phyloP scores from a whole-genome alignment of 345 rosid genomes.

The Syzygium oleosum region DNA sequence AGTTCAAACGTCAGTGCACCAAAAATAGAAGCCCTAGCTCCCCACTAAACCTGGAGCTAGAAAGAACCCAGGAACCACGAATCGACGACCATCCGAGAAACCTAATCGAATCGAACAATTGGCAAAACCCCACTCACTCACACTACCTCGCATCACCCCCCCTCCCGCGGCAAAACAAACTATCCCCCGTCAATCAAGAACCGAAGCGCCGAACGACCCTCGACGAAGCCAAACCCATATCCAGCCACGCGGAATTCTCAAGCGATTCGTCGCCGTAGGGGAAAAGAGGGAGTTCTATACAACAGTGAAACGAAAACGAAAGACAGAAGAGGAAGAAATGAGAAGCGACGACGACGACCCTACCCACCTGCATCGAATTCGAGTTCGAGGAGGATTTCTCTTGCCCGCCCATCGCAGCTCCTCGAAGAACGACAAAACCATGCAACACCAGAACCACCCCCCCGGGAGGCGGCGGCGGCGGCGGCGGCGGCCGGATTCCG shows the following conservation, averaged over 20 bases:
- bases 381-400: constrained; percentile 70
- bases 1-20: neutral
- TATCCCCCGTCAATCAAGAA: neutral
- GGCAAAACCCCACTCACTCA: neutral
- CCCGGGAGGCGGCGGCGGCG: neutral
- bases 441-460: neutral
- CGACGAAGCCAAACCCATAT: neutral
- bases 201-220: neutral
- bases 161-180: neutral
- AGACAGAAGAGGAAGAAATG: neutral
- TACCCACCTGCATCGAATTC: constrained; percentile 82
- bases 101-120: neutral
- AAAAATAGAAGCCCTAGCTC: neutral
- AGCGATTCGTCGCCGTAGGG: neutral
- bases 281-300: neutral
- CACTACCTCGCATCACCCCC: neutral
- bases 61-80: neutral
- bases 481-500: neutral
- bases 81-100: neutral
- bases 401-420: constrained; percentile 67
- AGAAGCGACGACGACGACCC: neutral
- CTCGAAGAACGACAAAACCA: constrained; percentile 1
- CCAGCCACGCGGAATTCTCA: neutral
- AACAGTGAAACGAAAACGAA: constrained; percentile 7
- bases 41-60: neutral